phyloP scores from a whole-genome alignment of 164 flowering plant genomes.

The Brasenia schreberi region DNA sequence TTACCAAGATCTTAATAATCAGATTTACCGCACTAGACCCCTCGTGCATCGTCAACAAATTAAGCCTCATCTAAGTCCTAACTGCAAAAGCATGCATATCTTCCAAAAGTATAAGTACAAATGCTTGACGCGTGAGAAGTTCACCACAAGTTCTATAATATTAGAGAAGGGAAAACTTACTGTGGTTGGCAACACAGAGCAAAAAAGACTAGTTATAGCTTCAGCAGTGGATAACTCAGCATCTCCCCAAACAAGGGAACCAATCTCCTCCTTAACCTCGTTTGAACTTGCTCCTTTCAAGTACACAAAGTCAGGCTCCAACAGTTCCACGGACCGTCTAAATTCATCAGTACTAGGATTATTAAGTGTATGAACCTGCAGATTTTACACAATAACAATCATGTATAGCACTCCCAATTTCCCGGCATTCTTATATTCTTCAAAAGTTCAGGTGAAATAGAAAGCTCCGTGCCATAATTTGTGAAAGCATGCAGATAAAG shows the following conservation, averaged over 20 bases:
- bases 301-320: constrained; percentile 49
- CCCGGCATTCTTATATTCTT: no score
- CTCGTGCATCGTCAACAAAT: not conserved
- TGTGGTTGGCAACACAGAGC: constrained; percentile 43
- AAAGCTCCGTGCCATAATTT: no score
- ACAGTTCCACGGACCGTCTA: constrained; percentile 28
- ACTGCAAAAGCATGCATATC: not conserved
- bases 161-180: constrained; percentile 15
- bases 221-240: constrained; percentile 37
- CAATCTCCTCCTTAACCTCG: constrained; percentile 31
- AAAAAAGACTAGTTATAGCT: constrained; percentile 39
- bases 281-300: constrained; percentile 49
- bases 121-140: not conserved
- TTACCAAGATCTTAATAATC: not conserved
- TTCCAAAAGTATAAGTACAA: not conserved
- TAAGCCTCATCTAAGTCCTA: no score
- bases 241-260: constrained; percentile 45
- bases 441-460: no score
- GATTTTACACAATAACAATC: not conserved
- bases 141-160: not conserved
- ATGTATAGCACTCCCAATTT: no score
- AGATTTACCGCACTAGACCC: not conserved
- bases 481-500: no score
- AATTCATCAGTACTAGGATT: constrained; percentile 51
- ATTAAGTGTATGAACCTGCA: constrained; percentile 51